Conservation (phyloP, 176 grass and related monocot species). For the Phyllostachys edulis region DNA sequence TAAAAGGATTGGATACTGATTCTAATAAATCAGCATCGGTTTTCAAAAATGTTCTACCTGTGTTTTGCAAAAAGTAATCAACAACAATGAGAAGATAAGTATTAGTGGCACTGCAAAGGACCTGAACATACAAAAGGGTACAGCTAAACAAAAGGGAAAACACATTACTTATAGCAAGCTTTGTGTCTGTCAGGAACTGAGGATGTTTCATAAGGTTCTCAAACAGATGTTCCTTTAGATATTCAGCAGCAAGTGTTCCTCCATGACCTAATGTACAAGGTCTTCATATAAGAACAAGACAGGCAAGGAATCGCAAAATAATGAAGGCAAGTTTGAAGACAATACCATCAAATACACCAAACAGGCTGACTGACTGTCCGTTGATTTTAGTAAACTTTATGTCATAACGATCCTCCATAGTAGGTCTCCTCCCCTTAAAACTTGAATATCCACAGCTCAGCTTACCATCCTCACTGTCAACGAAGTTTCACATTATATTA, state of each 20-base stretch:
- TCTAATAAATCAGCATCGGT: constrained; percentile 75
- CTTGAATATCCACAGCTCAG: constrained; percentile 74
- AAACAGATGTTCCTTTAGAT: constrained; percentile 83
- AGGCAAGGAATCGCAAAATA: constrained; percentile 1
- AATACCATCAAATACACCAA: constrained; percentile 90
- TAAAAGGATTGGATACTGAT: constrained; percentile 47
- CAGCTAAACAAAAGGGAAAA: constrained; percentile 18
- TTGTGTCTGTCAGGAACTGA: constrained; percentile 68
- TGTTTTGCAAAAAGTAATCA: constrained; percentile 28
- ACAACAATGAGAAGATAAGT: constrained; percentile 22
- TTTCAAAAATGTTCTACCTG: constrained; percentile 63
- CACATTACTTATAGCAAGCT: constrained; percentile 71
- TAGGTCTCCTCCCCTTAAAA: constrained; percentile 57
- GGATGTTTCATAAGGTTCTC: constrained; percentile 80
- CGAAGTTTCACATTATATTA: neutral
- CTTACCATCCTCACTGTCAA: constrained; percentile 58
- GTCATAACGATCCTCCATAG: constrained; percentile 84
- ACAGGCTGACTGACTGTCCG: constrained; percentile 50
- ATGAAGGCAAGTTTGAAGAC: constrained; percentile 25
- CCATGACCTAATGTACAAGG: constrained; percentile 64
- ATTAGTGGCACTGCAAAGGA: constrained; percentile 19
- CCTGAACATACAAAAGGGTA: constrained; percentile 8
- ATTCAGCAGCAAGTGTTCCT: constrained; percentile 68
- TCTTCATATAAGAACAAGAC: neutral
- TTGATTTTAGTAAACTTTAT: constrained; percentile 56